Conservation (phyloP, 352 stramenopile genomes). For the Globisporangium camurandrum region DNA sequence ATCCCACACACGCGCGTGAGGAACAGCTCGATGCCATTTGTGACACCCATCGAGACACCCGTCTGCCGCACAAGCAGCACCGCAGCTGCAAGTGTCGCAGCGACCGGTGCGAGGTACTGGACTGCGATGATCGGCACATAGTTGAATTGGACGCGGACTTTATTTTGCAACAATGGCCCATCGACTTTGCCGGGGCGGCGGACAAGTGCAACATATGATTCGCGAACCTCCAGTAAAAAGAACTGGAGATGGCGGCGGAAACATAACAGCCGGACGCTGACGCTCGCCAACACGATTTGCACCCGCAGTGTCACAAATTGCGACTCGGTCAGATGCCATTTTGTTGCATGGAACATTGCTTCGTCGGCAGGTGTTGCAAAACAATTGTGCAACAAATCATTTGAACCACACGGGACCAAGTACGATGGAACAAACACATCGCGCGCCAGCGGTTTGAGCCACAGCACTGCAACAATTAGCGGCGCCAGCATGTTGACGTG, state of each 20-base stretch:
- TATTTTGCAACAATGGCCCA: conserved; percentile 49
- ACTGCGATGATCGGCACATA: conserved; percentile 72
- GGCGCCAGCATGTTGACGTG: conserved; percentile 69
- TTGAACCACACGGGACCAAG: conserved; percentile 40
- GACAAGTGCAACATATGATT: conserved; percentile 53
- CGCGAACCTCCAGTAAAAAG: conserved; percentile 70
- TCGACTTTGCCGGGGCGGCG: conserved; percentile 43
- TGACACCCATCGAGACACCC: conserved; percentile 35
- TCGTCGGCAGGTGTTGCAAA: conserved; percentile 26
- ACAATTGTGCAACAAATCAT: conserved; percentile 43
- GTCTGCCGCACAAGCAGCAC: conserved; percentile 55
- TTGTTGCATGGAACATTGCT: conserved; percentile 7
- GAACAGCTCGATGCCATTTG: conserved; percentile 18
- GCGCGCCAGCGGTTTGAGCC: conserved; percentile 41
- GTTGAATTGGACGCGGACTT: conserved; percentile 76
- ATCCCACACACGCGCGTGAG: conserved; percentile 17
- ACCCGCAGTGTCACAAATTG: conserved; percentile 49
- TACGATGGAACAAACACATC: conserved; percentile 36
- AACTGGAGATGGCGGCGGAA: conserved; percentile 66
- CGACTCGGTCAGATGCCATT: conserved; percentile 32
- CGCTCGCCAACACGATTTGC: conserved; percentile 37
- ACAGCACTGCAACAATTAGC: conserved; percentile 43
- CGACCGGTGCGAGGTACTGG: conserved; percentile 64
- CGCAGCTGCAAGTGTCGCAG: conserved; percentile 28
- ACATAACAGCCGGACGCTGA: conserved; percentile 39